Percentiles rank a stretch among this genome's conserved stretches.
Evolutionary conservation across 1,284 basidiomycete genomes (phyloP).

Genomic region (Meripilus lineatus): DNA sequence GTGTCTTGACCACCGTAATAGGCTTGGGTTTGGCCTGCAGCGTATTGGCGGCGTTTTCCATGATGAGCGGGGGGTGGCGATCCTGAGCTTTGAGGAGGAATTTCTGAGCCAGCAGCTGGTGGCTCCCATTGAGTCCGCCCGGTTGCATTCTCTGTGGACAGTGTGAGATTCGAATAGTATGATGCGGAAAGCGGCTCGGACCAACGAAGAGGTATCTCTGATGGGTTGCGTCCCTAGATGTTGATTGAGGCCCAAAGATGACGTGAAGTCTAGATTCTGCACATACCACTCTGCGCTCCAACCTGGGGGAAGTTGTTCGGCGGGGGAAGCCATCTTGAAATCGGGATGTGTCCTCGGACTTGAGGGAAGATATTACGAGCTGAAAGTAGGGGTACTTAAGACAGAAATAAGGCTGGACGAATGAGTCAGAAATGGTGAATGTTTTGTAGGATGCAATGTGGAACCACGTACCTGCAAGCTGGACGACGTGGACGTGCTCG

Average conservation of each 20-base stretch:
- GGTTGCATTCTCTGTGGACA: slow-evolving; percentile 42
- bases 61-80: slow-evolving; percentile 34
- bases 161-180: not conserved
- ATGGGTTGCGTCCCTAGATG: slow-evolving; percentile 75
- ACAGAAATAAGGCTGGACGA: too few relatives aligned
- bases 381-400: too few relatives aligned
- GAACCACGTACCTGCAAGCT: too few relatives aligned
- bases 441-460: too few relatives aligned
- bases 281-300: slow-evolving; percentile 87
- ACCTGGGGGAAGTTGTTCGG: slow-evolving; percentile 77
- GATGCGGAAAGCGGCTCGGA: slow-evolving; percentile 25
- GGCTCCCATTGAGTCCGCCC: slow-evolving; percentile 67
- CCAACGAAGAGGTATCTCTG: slow-evolving; percentile 85
- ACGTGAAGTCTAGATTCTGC: too few relatives aligned
- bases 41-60: slow-evolving; percentile 84
- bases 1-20: slow-evolving; percentile 62
- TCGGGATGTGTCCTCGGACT: too few relatives aligned
- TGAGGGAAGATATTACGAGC: too few relatives aligned
- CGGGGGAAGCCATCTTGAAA: slow-evolving; percentile 57
- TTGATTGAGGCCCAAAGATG: too few relatives aligned
- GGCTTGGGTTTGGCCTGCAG: slow-evolving; percentile 82
- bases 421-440: too few relatives aligned
- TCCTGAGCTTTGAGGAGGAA: slow-evolving; percentile 31
- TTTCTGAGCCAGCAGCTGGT: slow-evolving; percentile 35
- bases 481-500: too few relatives aligned